Evolutionary conservation across 305 asterid species (phyloP), one percentile per base, ranked within the genome.

Genomic region (Withania somnifera): DNA sequence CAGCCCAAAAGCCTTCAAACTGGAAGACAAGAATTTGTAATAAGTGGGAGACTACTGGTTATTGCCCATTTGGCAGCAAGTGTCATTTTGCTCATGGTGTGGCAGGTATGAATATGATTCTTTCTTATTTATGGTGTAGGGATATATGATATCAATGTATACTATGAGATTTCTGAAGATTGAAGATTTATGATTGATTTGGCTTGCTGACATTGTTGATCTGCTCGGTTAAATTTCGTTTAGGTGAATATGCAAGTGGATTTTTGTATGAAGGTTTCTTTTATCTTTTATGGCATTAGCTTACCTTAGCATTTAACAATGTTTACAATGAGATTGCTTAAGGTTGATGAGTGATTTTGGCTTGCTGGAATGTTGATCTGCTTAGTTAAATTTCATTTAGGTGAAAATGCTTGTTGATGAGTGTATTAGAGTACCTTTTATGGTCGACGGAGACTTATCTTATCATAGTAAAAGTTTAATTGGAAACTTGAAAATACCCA

Each of bases 71-170:
- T 26, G 97, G 98, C 28, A 89, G 86, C 90, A 94, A 94, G 92
- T 94, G 98, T 77, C 97, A 93, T 89, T 94, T 94, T 89, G 97
- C 98, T 87, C 98, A 94, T 88, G 97, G 98, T 32, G 86, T 78
- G 13, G 85, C 68, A 68, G 85, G 85, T 85, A 85, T 82, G 78
- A 61, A 36, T 78, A 34, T 15, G 11, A 75, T 1, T 26, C 22
- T 45, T 40, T 79, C 82, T 79, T 79, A 79, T 58, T 58, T 22
- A 40, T 57, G 56, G 58, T 56, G 11, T 40, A 58, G 0, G 17
- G 22, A 32, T 9, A 53, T 24, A 36, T 4, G 53, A 60, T 60
- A 45, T 61, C 47, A 61, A 45, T 47, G 30, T 53, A 64, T 64
- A n/a, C 47, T 34, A 0, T 45, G 14, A 28, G 17, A 79, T 60